A percentile compares a stretch with the other conserved stretches of the same genome.
Conservation (phyloP, 805 yeast species). For the Ogataea trehalophila region DNA sequence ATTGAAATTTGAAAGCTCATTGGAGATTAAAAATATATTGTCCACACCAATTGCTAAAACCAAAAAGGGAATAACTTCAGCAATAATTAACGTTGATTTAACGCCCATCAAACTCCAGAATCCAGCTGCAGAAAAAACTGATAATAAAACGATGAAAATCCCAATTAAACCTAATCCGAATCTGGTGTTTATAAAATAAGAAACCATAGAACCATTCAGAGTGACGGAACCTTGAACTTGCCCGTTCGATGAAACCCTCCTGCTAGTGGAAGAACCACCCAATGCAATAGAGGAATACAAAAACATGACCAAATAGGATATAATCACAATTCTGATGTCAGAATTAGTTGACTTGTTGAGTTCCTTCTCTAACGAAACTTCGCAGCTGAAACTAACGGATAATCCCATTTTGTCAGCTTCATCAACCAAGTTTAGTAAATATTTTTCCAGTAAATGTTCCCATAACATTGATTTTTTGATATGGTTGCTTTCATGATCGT, state of each 20-base stretch:
- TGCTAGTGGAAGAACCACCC: slow-evolving; percentile 38
- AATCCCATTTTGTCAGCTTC: slow-evolving; percentile 52
- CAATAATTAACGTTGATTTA: slow-evolving; percentile 85
- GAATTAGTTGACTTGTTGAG: slow-evolving; percentile 76
- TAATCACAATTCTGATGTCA: slow-evolving; percentile 61
- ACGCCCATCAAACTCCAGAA: slow-evolving; percentile 69
- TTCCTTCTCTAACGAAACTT: slow-evolving; percentile 79
- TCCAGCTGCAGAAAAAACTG: slow-evolving; percentile 82
- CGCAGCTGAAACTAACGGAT: slow-evolving; percentile 71
- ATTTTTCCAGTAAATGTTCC: slow-evolving; percentile 65
- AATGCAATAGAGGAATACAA: slow-evolving; percentile 80
- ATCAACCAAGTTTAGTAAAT: slow-evolving; percentile 38
- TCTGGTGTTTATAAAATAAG: slow-evolving; percentile 45
- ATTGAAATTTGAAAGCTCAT: slow-evolving; percentile 61
- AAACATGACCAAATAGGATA: slow-evolving; percentile 85
- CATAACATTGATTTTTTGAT: slow-evolving; percentile 45
- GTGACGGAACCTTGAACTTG: background rate
- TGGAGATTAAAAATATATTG: slow-evolving; percentile 81
- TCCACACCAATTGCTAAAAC: slow-evolving; percentile 96
- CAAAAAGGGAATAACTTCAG: slow-evolving; percentile 93
- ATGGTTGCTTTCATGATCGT: slow-evolving; percentile 37
- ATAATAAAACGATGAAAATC: slow-evolving; percentile 70
- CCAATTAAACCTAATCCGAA: slow-evolving; percentile 81
- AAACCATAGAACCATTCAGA: slow-evolving; percentile 3
- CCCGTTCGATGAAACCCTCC: background rate